Conservation (phyloP, 768 basidiomycete genomes). For the Suillus hirtellus region DNA sequence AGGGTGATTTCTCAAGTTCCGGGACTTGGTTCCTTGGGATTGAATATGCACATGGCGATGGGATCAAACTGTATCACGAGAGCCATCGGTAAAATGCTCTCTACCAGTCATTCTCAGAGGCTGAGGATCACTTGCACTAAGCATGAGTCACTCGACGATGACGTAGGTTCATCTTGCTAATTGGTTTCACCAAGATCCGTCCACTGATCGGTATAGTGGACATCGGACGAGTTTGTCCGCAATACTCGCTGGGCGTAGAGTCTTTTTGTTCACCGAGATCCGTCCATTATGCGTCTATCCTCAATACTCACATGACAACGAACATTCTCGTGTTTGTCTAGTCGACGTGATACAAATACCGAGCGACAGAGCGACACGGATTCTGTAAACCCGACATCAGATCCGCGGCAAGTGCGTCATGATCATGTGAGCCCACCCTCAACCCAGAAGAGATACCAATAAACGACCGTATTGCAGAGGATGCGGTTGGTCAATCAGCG, state of each 20-base stretch:
- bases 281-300: too few relatives aligned
- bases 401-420: not conserved
- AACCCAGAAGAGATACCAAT: not conserved
- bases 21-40: constrained; percentile 12
- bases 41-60: constrained; percentile 23
- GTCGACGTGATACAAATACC: not conserved
- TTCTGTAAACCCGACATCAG: not conserved
- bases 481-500: not conserved
- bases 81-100: constrained; percentile 5
- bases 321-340: not conserved
- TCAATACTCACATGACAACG: not conserved
- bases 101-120: not conserved
- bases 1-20: constrained; percentile 13
- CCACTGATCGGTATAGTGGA: not conserved
- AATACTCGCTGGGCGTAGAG: too few relatives aligned
- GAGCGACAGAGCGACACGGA: not conserved
- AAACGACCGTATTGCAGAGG: not conserved
- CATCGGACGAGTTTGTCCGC: not conserved
- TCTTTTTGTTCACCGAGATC: too few relatives aligned
- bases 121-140: not conserved
- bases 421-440: not conserved
- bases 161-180: not conserved
- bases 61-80: constrained; percentile 16
- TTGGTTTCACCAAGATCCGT: not conserved
- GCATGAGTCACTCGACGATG: not conserved